phyloP scores from a whole-genome alignment of 257 asterid genomes.

The Solanum virginianum region DNA sequence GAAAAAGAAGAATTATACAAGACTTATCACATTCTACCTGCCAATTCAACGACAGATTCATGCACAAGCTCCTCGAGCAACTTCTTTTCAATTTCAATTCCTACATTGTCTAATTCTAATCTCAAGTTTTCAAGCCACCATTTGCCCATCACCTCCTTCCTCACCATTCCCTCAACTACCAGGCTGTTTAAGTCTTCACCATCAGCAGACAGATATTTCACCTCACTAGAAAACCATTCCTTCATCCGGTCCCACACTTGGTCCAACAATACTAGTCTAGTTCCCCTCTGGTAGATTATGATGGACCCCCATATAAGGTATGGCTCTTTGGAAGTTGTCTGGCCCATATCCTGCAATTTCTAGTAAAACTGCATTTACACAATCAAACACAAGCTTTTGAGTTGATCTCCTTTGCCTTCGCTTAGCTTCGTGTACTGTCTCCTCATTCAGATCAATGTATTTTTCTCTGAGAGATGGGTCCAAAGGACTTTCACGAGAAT shows the following conservation, averaged over 20 bases:
- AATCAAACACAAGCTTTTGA: constrained; percentile 76
- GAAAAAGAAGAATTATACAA: neutral
- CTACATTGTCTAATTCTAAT: constrained; percentile 43
- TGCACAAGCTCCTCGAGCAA: constrained; percentile 62
- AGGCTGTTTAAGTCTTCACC: constrained; percentile 36
- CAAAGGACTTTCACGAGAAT: constrained; percentile 71
- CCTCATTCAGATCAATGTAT: constrained; percentile 41
- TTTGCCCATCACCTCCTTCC: constrained; percentile 58
- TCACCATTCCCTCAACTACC: constrained; percentile 57
- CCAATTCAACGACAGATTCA: constrained; percentile 53
- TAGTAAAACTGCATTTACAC: constrained; percentile 50
- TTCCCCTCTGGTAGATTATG: constrained; percentile 1
- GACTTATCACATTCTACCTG: constrained; percentile 26
- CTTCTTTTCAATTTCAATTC: constrained; percentile 50
- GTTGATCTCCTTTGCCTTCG: constrained; percentile 64
- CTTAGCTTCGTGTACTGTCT: constrained; percentile 48
- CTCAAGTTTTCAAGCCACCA: constrained; percentile 50
- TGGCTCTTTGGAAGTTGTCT: constrained; percentile 21
- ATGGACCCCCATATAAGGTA: constrained; percentile 17
- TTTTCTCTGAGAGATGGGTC: constrained; percentile 72
- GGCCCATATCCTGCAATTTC: constrained; percentile 47
- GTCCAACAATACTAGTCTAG: constrained; percentile 24
- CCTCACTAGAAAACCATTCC: constrained; percentile 44
- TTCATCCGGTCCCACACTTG: constrained; percentile 61
- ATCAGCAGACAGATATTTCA: constrained; percentile 16